A percentile compares a stretch with the other conserved stretches of the same genome.
Conservation (phyloP, 208 protist genomes). For the Trypanosoma brucei region DNA sequence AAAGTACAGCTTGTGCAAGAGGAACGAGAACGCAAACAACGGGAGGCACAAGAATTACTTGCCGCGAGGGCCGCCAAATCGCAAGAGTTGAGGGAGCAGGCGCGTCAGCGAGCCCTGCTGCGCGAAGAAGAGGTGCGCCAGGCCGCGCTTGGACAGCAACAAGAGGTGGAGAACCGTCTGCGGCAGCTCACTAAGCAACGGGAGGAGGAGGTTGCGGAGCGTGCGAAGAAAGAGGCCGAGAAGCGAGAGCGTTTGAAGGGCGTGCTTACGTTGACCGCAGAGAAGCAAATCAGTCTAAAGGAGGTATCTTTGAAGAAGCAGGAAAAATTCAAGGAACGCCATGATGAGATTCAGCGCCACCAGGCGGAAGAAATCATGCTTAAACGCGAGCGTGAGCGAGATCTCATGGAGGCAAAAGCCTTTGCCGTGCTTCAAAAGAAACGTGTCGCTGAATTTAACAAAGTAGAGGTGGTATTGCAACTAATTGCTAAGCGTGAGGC, state of each 20-base stretch:
- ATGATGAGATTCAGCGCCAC: constrained; percentile 29
- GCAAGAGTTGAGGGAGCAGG: constrained; percentile 37
- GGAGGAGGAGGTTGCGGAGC: constrained; percentile 32
- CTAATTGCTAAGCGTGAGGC: constrained; percentile 61
- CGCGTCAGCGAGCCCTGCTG: constrained; percentile 36
- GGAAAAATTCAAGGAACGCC: constrained; percentile 31
- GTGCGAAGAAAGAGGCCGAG: constrained; percentile 29
- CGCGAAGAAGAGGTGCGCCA: constrained; percentile 42
- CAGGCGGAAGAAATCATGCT: constrained; percentile 28
- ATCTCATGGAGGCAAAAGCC: constrained; percentile 49
- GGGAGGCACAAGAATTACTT: constrained; percentile 37
- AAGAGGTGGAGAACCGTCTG: constrained; percentile 47
- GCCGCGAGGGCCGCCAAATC: constrained; percentile 41
- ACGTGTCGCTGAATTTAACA: constrained; percentile 66
- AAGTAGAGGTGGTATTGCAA: constrained; percentile 53
- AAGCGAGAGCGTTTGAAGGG: constrained; percentile 37
- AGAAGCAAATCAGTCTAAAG: constrained; percentile 33
- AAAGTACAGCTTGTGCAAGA: constrained; percentile 26
- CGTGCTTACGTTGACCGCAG: constrained; percentile 19
- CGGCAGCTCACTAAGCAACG: constrained; percentile 34
- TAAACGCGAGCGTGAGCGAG: constrained; percentile 50
- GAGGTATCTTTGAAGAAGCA: constrained; percentile 25
- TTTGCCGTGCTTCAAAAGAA: constrained; percentile 59
- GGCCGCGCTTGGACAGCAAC: constrained; percentile 48
- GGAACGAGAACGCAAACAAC: constrained; percentile 29